Percentiles rank a stretch among this genome's conserved stretches.
Conservation (phyloP, 345 rosid genomes). For the Aethionema arabicum region DNA sequence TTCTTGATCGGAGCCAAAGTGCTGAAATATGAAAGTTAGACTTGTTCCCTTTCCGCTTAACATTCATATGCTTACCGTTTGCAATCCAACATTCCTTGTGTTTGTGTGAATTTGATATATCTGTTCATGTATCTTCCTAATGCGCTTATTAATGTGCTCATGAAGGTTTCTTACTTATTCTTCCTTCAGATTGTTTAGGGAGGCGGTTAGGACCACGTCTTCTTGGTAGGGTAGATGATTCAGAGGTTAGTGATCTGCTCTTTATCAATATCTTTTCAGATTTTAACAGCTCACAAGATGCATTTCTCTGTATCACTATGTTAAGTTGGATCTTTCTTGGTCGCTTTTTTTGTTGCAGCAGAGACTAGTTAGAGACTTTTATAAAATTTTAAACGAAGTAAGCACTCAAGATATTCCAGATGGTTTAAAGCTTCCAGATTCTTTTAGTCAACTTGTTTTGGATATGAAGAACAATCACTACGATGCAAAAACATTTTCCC, state of each 20-base stretch:
- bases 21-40: neutral
- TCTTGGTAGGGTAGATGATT: slow-evolving; percentile 85
- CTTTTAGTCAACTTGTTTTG: slow-evolving; percentile 81
- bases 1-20: neutral
- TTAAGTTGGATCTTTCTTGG: slow-evolving; percentile 29
- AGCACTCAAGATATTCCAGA: slow-evolving; percentile 82
- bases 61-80: neutral
- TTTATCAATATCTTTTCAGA: neutral
- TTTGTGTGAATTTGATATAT: too few relatives aligned
- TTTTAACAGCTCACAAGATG: neutral
- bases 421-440: slow-evolving; percentile 77
- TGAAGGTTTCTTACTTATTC: slow-evolving; percentile 27
- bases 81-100: neutral
- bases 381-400: slow-evolving; percentile 79
- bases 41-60: slow-evolving; percentile 6
- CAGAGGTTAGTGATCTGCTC: slow-evolving; percentile 57
- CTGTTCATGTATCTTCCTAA: neutral
- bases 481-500: slow-evolving; percentile 83
- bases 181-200: slow-evolving; percentile 82
- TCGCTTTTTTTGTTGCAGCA: slow-evolving; percentile 43
- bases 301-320: slow-evolving; percentile 27
- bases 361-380: slow-evolving; percentile 86
- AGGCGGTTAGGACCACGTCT: slow-evolving; percentile 95
- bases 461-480: slow-evolving; percentile 85
- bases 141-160: slow-evolving; percentile 14